Conservation (phyloP, 441 rosid genomes). For the Populus hybrid region DNA sequence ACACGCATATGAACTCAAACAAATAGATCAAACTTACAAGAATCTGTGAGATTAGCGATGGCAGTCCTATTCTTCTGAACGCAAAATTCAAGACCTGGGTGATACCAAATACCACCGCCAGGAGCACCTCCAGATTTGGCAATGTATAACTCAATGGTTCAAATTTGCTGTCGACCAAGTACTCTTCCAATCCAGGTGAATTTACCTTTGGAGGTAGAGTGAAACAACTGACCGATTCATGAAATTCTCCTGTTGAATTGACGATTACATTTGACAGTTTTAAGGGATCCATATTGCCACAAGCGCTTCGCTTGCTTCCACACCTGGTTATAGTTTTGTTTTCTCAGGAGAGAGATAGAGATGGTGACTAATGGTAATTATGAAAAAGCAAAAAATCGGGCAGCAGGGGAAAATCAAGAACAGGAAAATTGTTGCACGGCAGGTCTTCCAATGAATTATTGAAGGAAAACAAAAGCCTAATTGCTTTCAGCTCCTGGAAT, state of each 20-base stretch:
- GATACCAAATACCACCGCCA: background rate
- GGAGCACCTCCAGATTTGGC: conserved; percentile 14
- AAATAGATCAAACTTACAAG: conserved; percentile 6
- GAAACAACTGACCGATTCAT: background rate
- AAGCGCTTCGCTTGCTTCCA: background rate
- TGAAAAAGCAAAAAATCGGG: background rate
- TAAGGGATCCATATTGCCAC: background rate
- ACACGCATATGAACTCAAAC: background rate
- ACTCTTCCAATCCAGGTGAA: background rate
- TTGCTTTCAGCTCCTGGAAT: too few species aligned
- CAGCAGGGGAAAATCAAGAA: background rate
- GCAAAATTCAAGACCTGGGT: conserved; percentile 6
- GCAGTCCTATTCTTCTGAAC: conserved; percentile 10
- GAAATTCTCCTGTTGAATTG: background rate
- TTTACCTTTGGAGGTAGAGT: background rate
- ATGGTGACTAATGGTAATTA: background rate
- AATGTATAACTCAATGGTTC: background rate
- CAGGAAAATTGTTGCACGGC: background rate
- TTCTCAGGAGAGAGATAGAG: background rate
- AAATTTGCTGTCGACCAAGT: background rate
- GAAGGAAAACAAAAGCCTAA: too few species aligned
- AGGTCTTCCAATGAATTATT: background rate
- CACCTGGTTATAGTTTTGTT: background rate
- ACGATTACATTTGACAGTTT: background rate
- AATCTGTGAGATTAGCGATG: conserved; percentile 13